Base-by-base conservation (phyloP, 75 land plant species). In the Adiantum capillusveneris region DNA sequence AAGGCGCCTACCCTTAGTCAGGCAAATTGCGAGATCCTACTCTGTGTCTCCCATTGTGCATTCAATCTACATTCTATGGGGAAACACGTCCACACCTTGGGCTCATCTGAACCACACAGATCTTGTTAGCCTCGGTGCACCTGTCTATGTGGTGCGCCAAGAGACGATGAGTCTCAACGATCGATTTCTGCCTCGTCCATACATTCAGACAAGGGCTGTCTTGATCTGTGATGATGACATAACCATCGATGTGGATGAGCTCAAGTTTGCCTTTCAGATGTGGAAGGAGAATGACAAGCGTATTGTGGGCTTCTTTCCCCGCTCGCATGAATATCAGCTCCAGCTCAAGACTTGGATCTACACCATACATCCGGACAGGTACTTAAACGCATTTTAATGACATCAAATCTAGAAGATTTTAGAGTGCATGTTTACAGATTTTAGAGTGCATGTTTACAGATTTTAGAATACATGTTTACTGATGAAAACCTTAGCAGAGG, bases 161-260 rank as follows among this genome's bases (percentile, higher is more conserved):
- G 44, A 68, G 0, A 72, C 89, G 11, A 11, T 65, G 64, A 85
- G 86, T 66, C 78, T 92, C 46, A 92, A 88, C 60, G 25, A 63
- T 44, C 65, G 97, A 41, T 92, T 92, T 75, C 84, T 88, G 43
- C 97, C 97, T 5, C 72, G 84, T 14, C 16, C 43, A 25, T 62
- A 56, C 50, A 74, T 92, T 60, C 36, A 26, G 19, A 88, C 97
- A 11, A 77, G 68, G 60, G 84, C 80, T 37, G 94, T 92, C 7
- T 58, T 79, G 56, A 57, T 92, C 54, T 75, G 78, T 60, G 97
- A 92, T 69, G 97, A 92, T 63, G 97, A 92, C 56, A 70, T 92
- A 55, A 75, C 75, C 20, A 60, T 83, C 34, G 81, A 76, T 30
- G 28, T 64, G 1, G 50, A 9, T 13, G 67, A 81, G 13, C 43